Conservation (phyloP, 2,329 filamentous ascomycete species). For the Cercospora zeae-maydis region DNA sequence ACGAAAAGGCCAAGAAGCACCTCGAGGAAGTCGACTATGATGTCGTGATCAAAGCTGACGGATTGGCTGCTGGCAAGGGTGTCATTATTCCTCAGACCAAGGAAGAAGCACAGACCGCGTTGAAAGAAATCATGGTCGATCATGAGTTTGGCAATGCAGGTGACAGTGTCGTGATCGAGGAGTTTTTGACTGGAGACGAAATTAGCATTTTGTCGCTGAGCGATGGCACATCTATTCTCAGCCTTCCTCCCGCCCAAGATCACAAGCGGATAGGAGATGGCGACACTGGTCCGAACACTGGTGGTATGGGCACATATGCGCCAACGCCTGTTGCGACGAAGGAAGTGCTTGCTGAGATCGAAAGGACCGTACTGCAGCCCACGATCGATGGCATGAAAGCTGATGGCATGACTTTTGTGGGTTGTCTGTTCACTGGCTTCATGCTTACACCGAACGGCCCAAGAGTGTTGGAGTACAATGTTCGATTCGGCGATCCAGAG, state of each 20-base stretch:
- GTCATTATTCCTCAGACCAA: slow-evolving; percentile 83
- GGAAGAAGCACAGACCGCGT: slow-evolving; percentile 74
- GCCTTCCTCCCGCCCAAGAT: slow-evolving; percentile 87
- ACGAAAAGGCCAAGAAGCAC: slow-evolving; percentile 53
- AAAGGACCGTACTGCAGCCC: slow-evolving; percentile 79
- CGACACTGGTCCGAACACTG: slow-evolving; percentile 88
- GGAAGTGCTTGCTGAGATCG: slow-evolving; percentile 71
- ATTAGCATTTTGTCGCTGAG: slow-evolving; percentile 87
- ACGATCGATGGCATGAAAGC: slow-evolving; percentile 84
- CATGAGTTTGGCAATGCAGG: slow-evolving; percentile 83
- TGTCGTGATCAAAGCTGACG: slow-evolving; percentile 90
- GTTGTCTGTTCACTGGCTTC: slow-evolving; percentile 81
- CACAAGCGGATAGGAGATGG: slow-evolving; percentile 94
- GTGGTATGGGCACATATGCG: slow-evolving; percentile 96
- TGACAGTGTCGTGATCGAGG: slow-evolving; percentile 90
- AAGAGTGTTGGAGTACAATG: slow-evolving; percentile 87
- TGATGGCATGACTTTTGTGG: slow-evolving; percentile 67
- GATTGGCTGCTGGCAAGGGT: slow-evolving; percentile 90
- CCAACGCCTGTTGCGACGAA: slow-evolving; percentile 55
- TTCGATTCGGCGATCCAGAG: slow-evolving; percentile 88
- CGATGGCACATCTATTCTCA: slow-evolving; percentile 80
- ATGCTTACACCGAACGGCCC: slow-evolving; percentile 84
- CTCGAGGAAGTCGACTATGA: slow-evolving; percentile 67
- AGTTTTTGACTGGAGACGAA: slow-evolving; percentile 87
- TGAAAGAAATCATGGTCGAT: slow-evolving; percentile 87